Evolutionary conservation across 352 stramenopile genomes (phyloP).

Genomic region (Phytopythium oedochilum): DNA sequence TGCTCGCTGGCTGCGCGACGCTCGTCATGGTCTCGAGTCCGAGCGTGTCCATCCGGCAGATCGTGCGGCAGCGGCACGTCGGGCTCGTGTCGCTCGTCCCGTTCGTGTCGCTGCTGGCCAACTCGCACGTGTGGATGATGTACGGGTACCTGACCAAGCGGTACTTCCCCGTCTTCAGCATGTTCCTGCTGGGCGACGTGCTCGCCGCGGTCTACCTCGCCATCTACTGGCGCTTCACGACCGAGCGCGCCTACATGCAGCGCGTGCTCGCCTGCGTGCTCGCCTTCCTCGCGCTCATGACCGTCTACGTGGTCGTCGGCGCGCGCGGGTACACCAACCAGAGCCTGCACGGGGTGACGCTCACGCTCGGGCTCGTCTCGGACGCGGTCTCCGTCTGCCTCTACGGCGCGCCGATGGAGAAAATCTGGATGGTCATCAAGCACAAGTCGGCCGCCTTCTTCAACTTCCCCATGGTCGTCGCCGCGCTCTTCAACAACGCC

Average conservation of each 20-base stretch:
- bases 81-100: constrained; percentile 29
- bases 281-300: constrained; percentile 15
- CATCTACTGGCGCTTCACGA: constrained; percentile 23
- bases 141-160: constrained; percentile 32
- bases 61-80: constrained; percentile 18
- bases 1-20: constrained; percentile 18
- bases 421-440: constrained; percentile 29
- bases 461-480: constrained; percentile 35
- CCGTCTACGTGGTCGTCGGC: constrained; percentile 21
- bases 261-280: constrained; percentile 10
- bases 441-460: constrained; percentile 47
- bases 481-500: constrained; percentile 10
- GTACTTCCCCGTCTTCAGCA: constrained; percentile 40
- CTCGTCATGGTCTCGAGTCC: constrained; percentile 26
- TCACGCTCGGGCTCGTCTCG: constrained; percentile 17
- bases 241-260: constrained; percentile 17
- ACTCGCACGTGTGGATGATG: constrained; percentile 28
- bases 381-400: constrained; percentile 20
- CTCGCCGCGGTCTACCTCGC: constrained; percentile 19
- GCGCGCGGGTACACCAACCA: constrained; percentile 20
- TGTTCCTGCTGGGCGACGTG: constrained; percentile 27
- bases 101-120: constrained; percentile 24
- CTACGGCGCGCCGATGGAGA: constrained; percentile 28
- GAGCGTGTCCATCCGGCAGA: constrained; percentile 20
- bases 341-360: constrained; percentile 9